Evolutionary conservation across 73 alveolate genomes (phyloP).

Genomic region (Paraurostyla sp.): DNA sequence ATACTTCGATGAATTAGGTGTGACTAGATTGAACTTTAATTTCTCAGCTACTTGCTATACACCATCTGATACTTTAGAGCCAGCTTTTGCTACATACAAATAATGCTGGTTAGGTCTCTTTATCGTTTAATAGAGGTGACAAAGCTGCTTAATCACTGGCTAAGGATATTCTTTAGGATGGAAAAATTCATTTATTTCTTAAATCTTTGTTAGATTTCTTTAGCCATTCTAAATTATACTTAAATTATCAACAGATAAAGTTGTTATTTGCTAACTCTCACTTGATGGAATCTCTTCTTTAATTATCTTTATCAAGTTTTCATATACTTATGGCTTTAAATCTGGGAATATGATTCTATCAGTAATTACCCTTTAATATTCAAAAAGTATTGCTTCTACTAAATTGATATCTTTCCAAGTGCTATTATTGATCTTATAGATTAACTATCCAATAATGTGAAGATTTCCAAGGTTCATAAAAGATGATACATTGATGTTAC

Average conservation of each 20-base stretch:
- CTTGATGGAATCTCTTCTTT: slow-evolving; percentile 4
- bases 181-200: background rate
- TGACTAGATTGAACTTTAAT: slow-evolving; percentile 11
- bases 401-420: background rate
- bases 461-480: background rate
- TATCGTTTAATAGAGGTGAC: background rate
- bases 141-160: background rate
- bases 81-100: background rate
- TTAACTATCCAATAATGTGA: background rate
- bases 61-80: background rate
- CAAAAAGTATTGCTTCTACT: background rate
- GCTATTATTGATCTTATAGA: background rate
- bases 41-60: background rate
- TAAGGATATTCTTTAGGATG: background rate
- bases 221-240: background rate
- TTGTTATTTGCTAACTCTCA: background rate
- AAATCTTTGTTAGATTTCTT: background rate
- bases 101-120: slow-evolving; percentile 4
- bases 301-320: background rate
- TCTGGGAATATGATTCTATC: slow-evolving; percentile 1
- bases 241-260: background rate
- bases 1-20: slow-evolving; percentile 44
- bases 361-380: background rate
- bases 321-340: background rate
- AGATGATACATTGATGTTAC: slow-evolving; percentile 7